Percentiles rank a stretch among this genome's conserved stretches.
phyloP scores from a whole-genome alignment of 2,329 filamentous ascomycete genomes.

The Cladosporium sp. region DNA sequence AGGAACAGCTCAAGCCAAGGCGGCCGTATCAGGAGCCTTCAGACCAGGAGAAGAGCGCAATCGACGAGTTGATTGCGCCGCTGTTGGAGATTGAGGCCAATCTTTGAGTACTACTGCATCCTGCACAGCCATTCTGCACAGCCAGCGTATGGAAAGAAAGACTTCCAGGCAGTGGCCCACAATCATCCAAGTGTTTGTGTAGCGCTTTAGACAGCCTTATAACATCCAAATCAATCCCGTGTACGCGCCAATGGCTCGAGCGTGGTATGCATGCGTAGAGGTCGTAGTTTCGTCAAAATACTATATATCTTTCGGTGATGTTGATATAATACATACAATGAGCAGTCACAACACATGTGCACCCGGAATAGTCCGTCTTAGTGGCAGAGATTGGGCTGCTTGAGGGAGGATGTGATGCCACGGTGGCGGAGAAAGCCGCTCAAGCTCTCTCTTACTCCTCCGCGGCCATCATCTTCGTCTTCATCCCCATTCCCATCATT shows the following conservation, averaged over 20 bases:
- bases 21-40: constrained; percentile 56
- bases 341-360: not conserved
- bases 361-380: not conserved
- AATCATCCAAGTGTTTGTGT: not conserved
- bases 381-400: not conserved
- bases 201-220: not conserved
- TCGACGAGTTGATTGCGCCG: constrained; percentile 36
- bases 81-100: not conserved
- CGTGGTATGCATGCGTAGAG: not conserved
- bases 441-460: not conserved
- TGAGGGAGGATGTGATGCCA: not conserved
- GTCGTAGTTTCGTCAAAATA: not conserved
- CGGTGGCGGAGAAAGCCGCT: not conserved
- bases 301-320: not conserved
- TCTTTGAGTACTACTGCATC: not conserved
- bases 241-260: not conserved
- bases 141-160: not conserved
- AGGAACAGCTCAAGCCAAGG: constrained; percentile 57
- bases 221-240: not conserved
- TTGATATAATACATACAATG: not conserved
- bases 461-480: not conserved
- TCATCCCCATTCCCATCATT: not conserved
- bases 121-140: not conserved
- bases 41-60: constrained; percentile 43
- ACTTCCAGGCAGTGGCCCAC: not conserved